Base-by-base conservation (phyloP, 2,329 filamentous ascomycete species). In the Spiromastix sp. region DNA sequence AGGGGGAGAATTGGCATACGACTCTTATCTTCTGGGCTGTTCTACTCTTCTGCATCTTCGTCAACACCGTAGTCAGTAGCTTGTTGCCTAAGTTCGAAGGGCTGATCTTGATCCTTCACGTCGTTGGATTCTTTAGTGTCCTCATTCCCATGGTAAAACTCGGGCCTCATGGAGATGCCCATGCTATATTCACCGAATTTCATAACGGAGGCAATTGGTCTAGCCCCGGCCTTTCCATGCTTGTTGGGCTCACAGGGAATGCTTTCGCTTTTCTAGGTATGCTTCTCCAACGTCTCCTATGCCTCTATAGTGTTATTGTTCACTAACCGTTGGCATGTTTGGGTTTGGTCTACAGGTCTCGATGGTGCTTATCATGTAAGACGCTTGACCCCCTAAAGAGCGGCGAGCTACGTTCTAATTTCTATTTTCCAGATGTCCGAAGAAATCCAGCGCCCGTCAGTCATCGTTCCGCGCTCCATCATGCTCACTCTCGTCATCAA, bases 81-180 rank as follows among this genome's bases (percentile, higher is more conserved):
- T 39, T 56, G 2, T 55, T 75, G 12, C 65, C 72, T 16, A 60
- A 65, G 31, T 58, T 76, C 27, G 71, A 75, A 47, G 63, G 61
- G 1, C 32, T 67, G 4, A 61, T 72, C 31, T 51, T 76, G 16
- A 57, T 67, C 24, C 44, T 74, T 5, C 70, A 74, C 26, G 48
- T 66, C 4, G 41, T 57, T 11, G 64, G 64, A 4, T 69, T 68
- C 36, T 51, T 68, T 24, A 57, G 54, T 2, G 54, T 65, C 4
- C 43, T 70, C 11, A 55, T 59, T 17, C 47, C 51, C 1, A 40
- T 63, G 28, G 56, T 58, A 46, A 50, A 42, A 9, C 48, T 59
- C 37, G 49, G 48, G 2, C 43, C 39, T 3, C 42, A 48, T 19
- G 48, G 40, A 10, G 37, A 50, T 7, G 44, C 44, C 5, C 37